Conservation (phyloP, 192 early-diverging fungal species). For the Backusella tarrabulga region DNA sequence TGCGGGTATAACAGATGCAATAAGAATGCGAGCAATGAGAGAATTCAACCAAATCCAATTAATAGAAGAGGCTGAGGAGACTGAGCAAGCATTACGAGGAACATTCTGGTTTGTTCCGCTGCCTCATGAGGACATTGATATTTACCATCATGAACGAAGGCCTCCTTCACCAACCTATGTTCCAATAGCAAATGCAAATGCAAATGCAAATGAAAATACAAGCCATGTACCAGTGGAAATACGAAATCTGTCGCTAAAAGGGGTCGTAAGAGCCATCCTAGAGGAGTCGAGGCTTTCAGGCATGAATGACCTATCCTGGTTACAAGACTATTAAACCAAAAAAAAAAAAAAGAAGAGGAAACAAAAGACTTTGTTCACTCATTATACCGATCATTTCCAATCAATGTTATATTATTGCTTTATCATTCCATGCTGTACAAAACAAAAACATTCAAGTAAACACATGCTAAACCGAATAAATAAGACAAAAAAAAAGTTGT, state of each 20-base stretch:
- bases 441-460: not conserved
- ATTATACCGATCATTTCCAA: not conserved
- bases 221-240: not conserved
- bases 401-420: not conserved
- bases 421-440: slow-evolving; percentile 1
- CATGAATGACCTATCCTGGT: slow-evolving; percentile 26
- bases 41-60: not conserved
- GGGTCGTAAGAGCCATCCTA: too few species aligned
- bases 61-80: not conserved
- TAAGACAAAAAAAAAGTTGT: not conserved
- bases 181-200: not conserved
- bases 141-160: not conserved
- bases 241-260: too few species aligned
- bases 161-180: not conserved
- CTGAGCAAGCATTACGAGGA: not conserved
- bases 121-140: not conserved
- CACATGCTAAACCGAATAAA: not conserved
- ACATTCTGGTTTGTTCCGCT: not conserved
- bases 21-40: not conserved
- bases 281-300: too few species aligned
- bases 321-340: slow-evolving; percentile 17
- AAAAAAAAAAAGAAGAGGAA: not conserved
- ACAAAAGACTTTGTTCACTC: not conserved
- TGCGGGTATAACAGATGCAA: too few species aligned
- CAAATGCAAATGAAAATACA: not conserved